Evolutionary conservation across 805 yeast genomes (phyloP).

Genomic region (Kluyveromyces aestuarii): DNA sequence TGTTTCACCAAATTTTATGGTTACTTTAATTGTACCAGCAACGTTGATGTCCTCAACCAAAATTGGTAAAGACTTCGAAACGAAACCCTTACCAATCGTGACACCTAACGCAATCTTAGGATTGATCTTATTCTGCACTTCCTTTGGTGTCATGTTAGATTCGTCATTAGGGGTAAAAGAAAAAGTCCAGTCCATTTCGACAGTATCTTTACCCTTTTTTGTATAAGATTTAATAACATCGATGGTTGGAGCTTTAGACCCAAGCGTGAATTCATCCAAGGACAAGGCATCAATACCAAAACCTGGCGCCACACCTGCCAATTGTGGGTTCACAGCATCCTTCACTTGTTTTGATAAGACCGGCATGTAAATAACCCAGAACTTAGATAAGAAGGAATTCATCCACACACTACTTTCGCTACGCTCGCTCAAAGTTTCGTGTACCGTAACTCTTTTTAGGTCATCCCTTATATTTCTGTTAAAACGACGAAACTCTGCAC

Average conservation of each 20-base stretch:
- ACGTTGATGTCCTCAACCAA: conserved; percentile 75
- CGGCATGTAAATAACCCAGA: conserved; percentile 87
- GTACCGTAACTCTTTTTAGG: conserved; percentile 54
- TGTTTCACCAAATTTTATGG: conserved; percentile 48
- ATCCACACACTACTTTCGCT: conserved; percentile 77
- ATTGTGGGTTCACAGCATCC: conserved; percentile 54
- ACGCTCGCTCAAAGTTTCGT: conserved; percentile 51
- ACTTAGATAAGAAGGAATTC: conserved; percentile 65
- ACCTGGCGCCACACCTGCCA: conserved; percentile 72
- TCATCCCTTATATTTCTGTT: conserved; percentile 70
- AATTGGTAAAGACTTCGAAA: conserved; percentile 68
- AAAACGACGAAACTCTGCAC: conserved; percentile 67
- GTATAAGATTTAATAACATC: conserved; percentile 67
- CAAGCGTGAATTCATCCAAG: conserved; percentile 70
- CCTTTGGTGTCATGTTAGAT: conserved; percentile 73
- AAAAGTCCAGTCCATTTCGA: conserved; percentile 81
- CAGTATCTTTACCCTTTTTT: conserved; percentile 52
- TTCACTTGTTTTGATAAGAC: conserved; percentile 69
- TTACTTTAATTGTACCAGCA: conserved; percentile 59
- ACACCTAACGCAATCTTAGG: conserved; percentile 80
- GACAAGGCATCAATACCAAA: conserved; percentile 69
- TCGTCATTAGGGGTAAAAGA: conserved; percentile 76
- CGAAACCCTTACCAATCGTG: conserved; percentile 71
- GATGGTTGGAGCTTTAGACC: conserved; percentile 71
- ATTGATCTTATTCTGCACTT: conserved; percentile 58